Percentiles rank a stretch among this genome's conserved stretches.
Conservation (phyloP, 169 alveolate genomes). For the Eimeria sp. region DNA sequence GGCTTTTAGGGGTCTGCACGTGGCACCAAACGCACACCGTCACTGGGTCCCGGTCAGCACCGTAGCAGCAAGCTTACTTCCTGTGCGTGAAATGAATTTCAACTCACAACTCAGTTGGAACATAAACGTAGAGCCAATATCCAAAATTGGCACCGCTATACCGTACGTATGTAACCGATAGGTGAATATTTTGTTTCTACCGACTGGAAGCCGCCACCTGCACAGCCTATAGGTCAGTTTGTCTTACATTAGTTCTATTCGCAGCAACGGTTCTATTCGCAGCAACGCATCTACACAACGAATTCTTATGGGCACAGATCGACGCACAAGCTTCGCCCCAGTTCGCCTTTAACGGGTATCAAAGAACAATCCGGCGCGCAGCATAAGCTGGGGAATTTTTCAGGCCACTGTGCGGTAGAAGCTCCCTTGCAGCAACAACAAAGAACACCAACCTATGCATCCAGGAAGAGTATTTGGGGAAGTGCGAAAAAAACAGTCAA, state of each 20-base stretch:
- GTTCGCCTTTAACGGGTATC: not conserved
- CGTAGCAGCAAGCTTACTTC: slow-evolving; percentile 18
- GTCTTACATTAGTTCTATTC: not conserved
- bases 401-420: no score
- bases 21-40: not conserved
- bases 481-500: not conserved
- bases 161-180: not conserved
- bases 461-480: not conserved
- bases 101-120: not conserved
- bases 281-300: not conserved
- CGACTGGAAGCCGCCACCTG: not conserved
- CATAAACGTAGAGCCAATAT: not conserved
- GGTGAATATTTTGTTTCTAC: not conserved
- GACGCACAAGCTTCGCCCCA: not conserved
- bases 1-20: not conserved
- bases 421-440: not conserved
- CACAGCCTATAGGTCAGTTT: not conserved
- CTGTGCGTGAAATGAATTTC: not conserved
- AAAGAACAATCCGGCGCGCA: not conserved
- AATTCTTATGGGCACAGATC: not conserved
- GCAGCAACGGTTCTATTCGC: not conserved
- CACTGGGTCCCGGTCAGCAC: not conserved
- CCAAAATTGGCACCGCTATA: no score
- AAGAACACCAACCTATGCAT: not conserved
- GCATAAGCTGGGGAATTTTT: not conserved